Conservation (phyloP, 23 red algal genomes). For the Gracilaria gracilis region DNA sequence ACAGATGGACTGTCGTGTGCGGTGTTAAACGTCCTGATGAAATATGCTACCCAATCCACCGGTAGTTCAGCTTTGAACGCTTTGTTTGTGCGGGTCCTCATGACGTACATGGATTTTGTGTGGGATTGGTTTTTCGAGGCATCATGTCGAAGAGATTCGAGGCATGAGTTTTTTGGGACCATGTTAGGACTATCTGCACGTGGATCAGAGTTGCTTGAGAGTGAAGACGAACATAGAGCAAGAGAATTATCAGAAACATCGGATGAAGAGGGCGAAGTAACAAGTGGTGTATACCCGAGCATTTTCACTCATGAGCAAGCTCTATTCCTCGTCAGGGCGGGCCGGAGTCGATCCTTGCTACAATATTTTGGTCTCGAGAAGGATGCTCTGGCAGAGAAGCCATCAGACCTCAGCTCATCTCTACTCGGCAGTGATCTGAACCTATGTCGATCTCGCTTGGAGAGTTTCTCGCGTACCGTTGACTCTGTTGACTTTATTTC, state of each 20-base stretch:
- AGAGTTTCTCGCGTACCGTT: background rate
- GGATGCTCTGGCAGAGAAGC: slow-evolving; percentile 21
- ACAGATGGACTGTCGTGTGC: slow-evolving; percentile 28
- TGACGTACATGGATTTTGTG: slow-evolving; percentile 45
- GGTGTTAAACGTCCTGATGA: slow-evolving; percentile 14
- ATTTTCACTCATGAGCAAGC: slow-evolving; percentile 45
- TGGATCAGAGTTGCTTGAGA: slow-evolving; percentile 3
- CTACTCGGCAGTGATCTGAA: background rate
- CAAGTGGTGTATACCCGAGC: background rate
- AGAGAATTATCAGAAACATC: background rate
- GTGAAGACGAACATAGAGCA: background rate
- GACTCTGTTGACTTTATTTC: background rate
- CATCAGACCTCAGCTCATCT: background rate
- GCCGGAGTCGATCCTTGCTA: slow-evolving; percentile 24
- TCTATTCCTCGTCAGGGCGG: slow-evolving; percentile 41
- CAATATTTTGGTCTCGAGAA: slow-evolving; percentile 44
- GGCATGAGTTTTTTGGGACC: slow-evolving; percentile 44
- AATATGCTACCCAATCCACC: background rate
- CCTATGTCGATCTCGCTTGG: slow-evolving; percentile 15
- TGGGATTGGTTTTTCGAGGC: slow-evolving; percentile 49
- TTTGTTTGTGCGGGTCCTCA: slow-evolving; percentile 18
- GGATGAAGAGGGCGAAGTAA: background rate
- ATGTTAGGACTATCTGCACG: slow-evolving; percentile 24
- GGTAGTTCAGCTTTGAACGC: background rate
- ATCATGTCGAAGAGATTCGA: slow-evolving; percentile 34